Conservation (phyloP, 2,329 filamentous ascomycete genomes). For the Fusarium sp. region DNA sequence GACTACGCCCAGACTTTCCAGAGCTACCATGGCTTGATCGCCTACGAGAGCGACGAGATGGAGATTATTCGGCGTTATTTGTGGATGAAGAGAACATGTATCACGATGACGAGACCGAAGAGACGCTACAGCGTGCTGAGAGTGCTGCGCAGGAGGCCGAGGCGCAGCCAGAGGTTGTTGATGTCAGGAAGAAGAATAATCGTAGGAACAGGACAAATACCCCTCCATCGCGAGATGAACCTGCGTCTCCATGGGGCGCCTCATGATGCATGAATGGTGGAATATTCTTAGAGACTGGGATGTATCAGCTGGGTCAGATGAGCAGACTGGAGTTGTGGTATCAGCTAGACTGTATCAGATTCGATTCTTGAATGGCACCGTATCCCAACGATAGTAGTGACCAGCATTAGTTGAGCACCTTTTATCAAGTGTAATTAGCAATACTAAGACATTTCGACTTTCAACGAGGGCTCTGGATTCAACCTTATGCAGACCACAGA, state of each 20-base stretch:
- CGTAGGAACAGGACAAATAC: constrained; percentile 40
- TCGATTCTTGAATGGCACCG: background rate
- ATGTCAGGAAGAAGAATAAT: constrained; percentile 37
- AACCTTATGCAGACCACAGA: background rate
- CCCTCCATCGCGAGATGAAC: constrained; percentile 33
- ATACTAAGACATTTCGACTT: background rate
- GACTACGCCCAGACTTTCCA: constrained; percentile 52
- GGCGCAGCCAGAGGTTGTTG: constrained; percentile 35
- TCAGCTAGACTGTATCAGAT: background rate
- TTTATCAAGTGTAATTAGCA: background rate
- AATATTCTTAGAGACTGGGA: background rate
- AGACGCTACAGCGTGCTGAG: background rate
- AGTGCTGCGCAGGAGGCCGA: constrained; percentile 12
- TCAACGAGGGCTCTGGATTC: background rate
- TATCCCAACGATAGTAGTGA: background rate
- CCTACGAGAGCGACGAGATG: constrained; percentile 28
- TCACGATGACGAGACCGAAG: constrained; percentile 42
- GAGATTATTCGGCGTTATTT: constrained; percentile 34
- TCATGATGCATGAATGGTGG: background rate
- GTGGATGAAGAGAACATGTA: constrained; percentile 43
- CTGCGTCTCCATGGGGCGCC: constrained; percentile 28
- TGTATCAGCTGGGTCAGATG: background rate
- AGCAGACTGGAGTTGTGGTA: background rate
- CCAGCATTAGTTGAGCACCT: background rate
- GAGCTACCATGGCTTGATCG: constrained; percentile 49